phyloP scores from a whole-genome alignment of 2,329 filamentous ascomycete genomes.

The Coniella lustricola region DNA sequence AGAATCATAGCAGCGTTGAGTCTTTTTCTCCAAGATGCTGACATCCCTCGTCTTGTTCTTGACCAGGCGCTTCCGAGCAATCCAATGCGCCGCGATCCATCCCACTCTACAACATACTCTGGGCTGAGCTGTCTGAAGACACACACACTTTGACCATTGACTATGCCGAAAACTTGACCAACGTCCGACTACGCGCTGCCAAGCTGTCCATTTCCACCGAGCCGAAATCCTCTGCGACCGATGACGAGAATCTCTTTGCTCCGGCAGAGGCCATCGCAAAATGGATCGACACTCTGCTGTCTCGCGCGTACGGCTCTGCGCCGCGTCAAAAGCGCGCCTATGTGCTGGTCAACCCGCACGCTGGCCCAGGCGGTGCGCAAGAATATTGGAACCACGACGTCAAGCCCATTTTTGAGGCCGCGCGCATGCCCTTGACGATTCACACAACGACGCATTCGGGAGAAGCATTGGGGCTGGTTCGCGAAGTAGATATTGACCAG shows the following conservation, averaged over 20 bases:
- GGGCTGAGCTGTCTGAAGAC: slow-evolving; percentile 54
- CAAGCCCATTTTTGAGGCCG: slow-evolving; percentile 75
- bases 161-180: slow-evolving; percentile 58
- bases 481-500: slow-evolving; percentile 66
- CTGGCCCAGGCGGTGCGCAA: slow-evolving; percentile 70
- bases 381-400: slow-evolving; percentile 69
- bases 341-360: slow-evolving; percentile 84
- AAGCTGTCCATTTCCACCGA: slow-evolving; percentile 47
- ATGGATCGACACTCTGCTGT: slow-evolving; percentile 61
- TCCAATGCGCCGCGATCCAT: slow-evolving; percentile 36
- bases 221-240: slow-evolving; percentile 1
- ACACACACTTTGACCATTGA: slow-evolving; percentile 59
- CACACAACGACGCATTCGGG: slow-evolving; percentile 64
- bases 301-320: slow-evolving; percentile 62
- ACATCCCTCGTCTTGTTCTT: background rate
- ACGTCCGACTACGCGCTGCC: slow-evolving; percentile 52
- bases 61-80: background rate
- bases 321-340: slow-evolving; percentile 71
- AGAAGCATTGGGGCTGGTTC: slow-evolving; percentile 71
- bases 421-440: slow-evolving; percentile 68
- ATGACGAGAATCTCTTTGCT: slow-evolving; percentile 21
- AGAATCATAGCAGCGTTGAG: too few relatives aligned
- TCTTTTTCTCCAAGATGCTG: background rate
- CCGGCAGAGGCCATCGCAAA: slow-evolving; percentile 35
- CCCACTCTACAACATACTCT: slow-evolving; percentile 77